Evolutionary conservation across 495 filamentous ascomycete species (phyloP).

Genomic region (Aspergillus nidulans): DNA sequence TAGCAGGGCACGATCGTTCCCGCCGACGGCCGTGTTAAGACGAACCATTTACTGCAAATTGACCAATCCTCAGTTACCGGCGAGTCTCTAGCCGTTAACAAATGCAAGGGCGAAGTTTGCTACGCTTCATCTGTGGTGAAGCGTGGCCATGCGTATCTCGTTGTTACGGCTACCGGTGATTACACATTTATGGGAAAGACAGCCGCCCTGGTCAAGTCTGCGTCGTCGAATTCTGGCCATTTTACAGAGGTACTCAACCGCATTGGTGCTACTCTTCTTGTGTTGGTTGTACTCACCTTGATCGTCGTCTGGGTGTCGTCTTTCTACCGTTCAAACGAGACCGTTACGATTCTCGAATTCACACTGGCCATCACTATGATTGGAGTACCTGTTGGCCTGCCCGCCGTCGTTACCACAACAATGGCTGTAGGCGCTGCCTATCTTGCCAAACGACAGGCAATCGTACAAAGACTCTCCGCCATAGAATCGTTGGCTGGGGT

Average conservation of each 20-base stretch:
- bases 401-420: conserved; percentile 91
- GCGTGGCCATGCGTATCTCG: conserved; percentile 78
- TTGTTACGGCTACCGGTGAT: conserved; percentile 79
- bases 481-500: conserved; percentile 93
- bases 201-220: conserved; percentile 75
- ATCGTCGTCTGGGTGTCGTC: conserved; percentile 80
- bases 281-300: conserved; percentile 75
- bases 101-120: conserved; percentile 70
- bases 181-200: conserved; percentile 86
- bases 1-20: conserved; percentile 75
- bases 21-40: conserved; percentile 80
- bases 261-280: conserved; percentile 69
- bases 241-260: conserved; percentile 85
- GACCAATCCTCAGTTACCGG: conserved; percentile 92
- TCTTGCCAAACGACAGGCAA: conserved; percentile 84
- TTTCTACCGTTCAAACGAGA: conserved; percentile 79
- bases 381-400: conserved; percentile 92
- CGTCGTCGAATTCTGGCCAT: conserved; percentile 68
- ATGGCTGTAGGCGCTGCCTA: conserved; percentile 94
- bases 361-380: conserved; percentile 83
- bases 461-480: conserved; percentile 89
- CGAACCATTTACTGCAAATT: conserved; percentile 75
- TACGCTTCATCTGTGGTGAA: conserved; percentile 86
- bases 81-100: conserved; percentile 88
- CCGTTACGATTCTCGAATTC: conserved; percentile 73